A percentile compares a stretch with the other conserved stretches of the same genome.
Evolutionary conservation across 306 rosid species (phyloP).

Genomic region (Albizia julibrissin): DNA sequence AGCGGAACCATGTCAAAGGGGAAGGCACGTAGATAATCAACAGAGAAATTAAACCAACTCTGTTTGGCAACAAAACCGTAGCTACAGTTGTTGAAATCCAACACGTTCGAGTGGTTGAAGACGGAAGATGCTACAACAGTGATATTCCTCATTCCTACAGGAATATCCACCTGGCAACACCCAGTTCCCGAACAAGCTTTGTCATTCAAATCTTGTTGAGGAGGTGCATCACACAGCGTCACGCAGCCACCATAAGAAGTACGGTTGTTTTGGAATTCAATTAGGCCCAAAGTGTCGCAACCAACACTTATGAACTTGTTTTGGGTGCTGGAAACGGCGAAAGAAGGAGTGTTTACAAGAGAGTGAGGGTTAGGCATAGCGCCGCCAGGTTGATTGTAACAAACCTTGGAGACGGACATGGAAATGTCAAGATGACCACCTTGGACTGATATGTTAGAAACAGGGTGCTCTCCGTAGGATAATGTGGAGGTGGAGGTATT

Average conservation of each 20-base stretch:
- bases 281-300: slow-evolving; percentile 24
- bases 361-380: background rate
- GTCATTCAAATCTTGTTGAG: background rate
- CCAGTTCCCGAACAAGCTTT: slow-evolving; percentile 27
- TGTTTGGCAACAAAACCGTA: slow-evolving; percentile 33
- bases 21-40: background rate
- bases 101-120: fast-evolving
- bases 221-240: background rate
- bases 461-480: background rate
- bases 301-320: slow-evolving; percentile 34
- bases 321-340: slow-evolving; percentile 3
- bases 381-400: background rate
- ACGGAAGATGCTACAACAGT: fast-evolving
- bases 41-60: slow-evolving; percentile 31
- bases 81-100: slow-evolving; percentile 29
- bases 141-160: background rate
- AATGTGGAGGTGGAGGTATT: background rate
- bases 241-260: slow-evolving; percentile 16
- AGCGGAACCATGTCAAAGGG: background rate
- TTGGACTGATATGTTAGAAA: slow-evolving; percentile 25
- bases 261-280: background rate
- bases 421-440: slow-evolving; percentile 22
- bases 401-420: background rate
- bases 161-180: slow-evolving; percentile 34
- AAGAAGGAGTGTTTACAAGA: background rate